phyloP scores from a whole-genome alignment of 257 asterid species.

The Nicotiana benthamiana region DNA sequence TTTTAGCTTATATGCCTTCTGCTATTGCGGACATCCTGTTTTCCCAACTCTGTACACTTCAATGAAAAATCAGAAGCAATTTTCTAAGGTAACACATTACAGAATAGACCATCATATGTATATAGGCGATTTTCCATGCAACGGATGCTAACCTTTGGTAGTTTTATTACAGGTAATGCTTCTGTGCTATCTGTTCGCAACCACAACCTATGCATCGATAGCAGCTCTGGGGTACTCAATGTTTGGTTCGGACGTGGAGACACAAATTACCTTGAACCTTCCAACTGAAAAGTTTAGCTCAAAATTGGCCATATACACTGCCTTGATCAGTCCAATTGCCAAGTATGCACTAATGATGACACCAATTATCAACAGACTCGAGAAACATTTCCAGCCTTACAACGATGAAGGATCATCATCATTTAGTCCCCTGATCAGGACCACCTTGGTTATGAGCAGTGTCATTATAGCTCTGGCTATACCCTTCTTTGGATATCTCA shows the following conservation, averaged over 20 bases:
- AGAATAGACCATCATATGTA: background rate
- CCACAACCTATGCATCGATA: constrained; percentile 56
- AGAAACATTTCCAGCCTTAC: constrained; percentile 23
- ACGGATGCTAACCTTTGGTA: background rate
- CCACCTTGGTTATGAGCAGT: constrained; percentile 49
- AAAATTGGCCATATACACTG: constrained; percentile 66
- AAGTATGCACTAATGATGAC: constrained; percentile 76
- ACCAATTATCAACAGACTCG: constrained; percentile 51
- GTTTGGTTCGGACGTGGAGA: constrained; percentile 54
- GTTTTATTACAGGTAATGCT: constrained; percentile 55
- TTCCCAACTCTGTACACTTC: constrained; percentile 82
- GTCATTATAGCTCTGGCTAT: constrained; percentile 51
- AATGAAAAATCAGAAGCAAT: constrained; percentile 60
- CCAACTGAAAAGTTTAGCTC: constrained; percentile 47
- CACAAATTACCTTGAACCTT: constrained; percentile 82
- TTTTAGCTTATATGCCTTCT: constrained; percentile 69
- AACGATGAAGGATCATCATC: constrained; percentile 12
- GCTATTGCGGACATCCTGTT: constrained; percentile 96
- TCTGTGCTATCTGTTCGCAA: constrained; percentile 52
- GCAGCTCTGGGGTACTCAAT: constrained; percentile 65
- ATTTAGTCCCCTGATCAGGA: constrained; percentile 32
- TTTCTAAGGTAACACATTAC: constrained; percentile 51
- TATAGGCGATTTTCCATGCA: background rate
- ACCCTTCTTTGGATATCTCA: constrained; percentile 64
- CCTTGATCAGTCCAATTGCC: constrained; percentile 72